These are phyloP conservation scores for Grosmannia huntii DNA, from an alignment of 2,329 filamentous ascomycete species.

Conservation along the genomic window DNA sequence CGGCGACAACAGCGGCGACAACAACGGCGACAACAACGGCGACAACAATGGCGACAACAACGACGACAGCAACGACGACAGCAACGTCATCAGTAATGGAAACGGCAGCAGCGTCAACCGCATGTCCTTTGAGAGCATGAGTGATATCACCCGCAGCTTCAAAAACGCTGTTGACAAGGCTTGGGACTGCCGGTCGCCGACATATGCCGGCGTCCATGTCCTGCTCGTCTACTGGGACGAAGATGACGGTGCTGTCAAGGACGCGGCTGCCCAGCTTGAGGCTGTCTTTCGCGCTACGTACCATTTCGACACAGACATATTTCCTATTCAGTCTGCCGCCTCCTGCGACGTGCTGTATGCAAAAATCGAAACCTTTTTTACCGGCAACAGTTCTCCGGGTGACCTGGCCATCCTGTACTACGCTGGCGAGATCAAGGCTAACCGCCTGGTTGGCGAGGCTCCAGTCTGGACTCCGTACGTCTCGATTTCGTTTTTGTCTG, in stretches of 20 bases:
- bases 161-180: conserved; percentile 7
- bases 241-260: conserved; percentile 4
- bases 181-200: conserved; percentile 9
- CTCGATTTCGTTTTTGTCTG: neutral
- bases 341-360: conserved; percentile 3
- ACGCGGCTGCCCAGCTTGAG: conserved; percentile 2
- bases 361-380: conserved; percentile 5
- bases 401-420: conserved; percentile 12
- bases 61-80: neutral
- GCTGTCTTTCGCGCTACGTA: conserved; percentile 7
- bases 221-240: conserved; percentile 11
- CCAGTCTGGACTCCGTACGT: conserved; percentile 11
- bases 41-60: too few species aligned
- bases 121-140: conserved; percentile 5
- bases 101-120: neutral
- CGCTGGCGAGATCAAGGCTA: conserved; percentile 7
- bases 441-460: conserved; percentile 1
- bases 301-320: conserved; percentile 5
- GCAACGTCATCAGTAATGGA: neutral
- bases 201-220: conserved; percentile 8
- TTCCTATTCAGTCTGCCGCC: conserved; percentile 3
- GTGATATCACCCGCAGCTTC: conserved; percentile 10
- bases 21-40: neutral
- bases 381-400: conserved; percentile 1
- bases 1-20: neutral